Evolutionary conservation across 768 basidiomycete genomes (phyloP), one percentile per base, ranked within the genome.

Genomic region (Phylloporus sp.): DNA sequence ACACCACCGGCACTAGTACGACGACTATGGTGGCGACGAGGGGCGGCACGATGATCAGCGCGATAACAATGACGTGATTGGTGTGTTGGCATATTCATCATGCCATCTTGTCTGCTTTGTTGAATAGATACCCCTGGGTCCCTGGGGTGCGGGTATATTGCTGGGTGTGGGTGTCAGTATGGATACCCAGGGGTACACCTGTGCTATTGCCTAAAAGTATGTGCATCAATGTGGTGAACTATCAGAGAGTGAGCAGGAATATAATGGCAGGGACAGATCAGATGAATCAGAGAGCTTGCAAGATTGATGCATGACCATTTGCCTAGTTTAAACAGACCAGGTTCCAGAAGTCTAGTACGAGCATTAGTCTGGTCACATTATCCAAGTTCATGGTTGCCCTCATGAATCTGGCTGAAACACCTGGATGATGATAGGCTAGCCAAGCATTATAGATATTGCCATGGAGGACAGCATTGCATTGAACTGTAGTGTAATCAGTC

Each of bases 391-490:
- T 8, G 12, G 70, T 74, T 23, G 18, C 24, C n/a, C 43, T 59
- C 55, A 80, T 72, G 79, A 71, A 8, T 68, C 61, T 6, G 80
- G 78, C 80, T 80, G 82, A 62, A 82, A 78, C 4, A 80, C 77
- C 6, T 81, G 75, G 36, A 81, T 80, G 38, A 79, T 69, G 53
- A 83, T 80, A 11, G 80, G 81, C 54, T 83, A 83, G 49, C 78
- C 74, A 40, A 81, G 70, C 79, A 83, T 80, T 3, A 80, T 80
- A 3, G 80, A 72, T 55, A 82, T 77, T 2, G 79, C 78, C 9
- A 78, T 79, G 24, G 79, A 80, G 3, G 79, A 80, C 24, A 81
- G 45, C 50, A 81, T 80, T 3, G 79, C 80, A 44, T 81, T 79
- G 60, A 81, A 80, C 78, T 74, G 45, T 41, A 9, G 11, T 18